Conservation (phyloP, 495 filamentous ascomycete species). For the Xylaria nigripes region DNA sequence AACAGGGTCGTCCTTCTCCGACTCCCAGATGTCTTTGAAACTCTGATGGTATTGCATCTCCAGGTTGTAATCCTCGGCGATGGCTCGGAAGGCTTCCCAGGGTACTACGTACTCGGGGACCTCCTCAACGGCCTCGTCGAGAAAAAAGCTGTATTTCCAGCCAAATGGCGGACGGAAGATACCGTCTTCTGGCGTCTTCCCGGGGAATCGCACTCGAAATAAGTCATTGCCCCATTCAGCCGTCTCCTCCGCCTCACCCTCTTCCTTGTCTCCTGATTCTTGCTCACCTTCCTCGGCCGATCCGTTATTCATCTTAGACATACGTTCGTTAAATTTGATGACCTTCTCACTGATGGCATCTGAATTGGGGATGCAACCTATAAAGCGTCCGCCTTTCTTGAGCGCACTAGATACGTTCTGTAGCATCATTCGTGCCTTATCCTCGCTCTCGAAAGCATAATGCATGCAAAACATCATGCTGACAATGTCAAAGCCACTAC, state of each 20-base stretch:
- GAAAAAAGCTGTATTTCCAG: constrained; percentile 94
- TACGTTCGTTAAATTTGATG: constrained; percentile 48
- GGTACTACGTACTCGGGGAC: constrained; percentile 97
- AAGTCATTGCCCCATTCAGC: constrained; percentile 88
- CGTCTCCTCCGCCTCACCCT: constrained; percentile 44
- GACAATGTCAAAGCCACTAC: constrained; percentile 86
- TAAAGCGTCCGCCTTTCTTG: constrained; percentile 88
- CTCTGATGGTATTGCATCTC: constrained; percentile 86
- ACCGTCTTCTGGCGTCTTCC: constrained; percentile 66
- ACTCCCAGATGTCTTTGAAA: constrained; percentile 83
- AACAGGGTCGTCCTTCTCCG: constrained; percentile 72
- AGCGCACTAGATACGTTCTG: constrained; percentile 81
- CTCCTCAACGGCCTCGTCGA: constrained; percentile 91
- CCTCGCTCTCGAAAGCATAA: constrained; percentile 91
- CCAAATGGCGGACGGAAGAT: constrained; percentile 91
- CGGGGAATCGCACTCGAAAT: constrained; percentile 81
- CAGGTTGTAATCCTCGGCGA: constrained; percentile 94
- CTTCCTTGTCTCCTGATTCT: constrained; percentile 32
- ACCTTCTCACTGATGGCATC: constrained; percentile 70
- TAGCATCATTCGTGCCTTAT: constrained; percentile 83
- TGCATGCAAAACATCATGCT: constrained; percentile 99
- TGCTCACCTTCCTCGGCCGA: constrained; percentile 16
- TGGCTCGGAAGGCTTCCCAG: constrained; percentile 90
- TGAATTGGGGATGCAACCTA: constrained; percentile 88
- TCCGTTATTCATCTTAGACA: constrained; percentile 44